Base-by-base conservation (phyloP, 441 rosid genomes). In the Flueggea neowawraea region DNA sequence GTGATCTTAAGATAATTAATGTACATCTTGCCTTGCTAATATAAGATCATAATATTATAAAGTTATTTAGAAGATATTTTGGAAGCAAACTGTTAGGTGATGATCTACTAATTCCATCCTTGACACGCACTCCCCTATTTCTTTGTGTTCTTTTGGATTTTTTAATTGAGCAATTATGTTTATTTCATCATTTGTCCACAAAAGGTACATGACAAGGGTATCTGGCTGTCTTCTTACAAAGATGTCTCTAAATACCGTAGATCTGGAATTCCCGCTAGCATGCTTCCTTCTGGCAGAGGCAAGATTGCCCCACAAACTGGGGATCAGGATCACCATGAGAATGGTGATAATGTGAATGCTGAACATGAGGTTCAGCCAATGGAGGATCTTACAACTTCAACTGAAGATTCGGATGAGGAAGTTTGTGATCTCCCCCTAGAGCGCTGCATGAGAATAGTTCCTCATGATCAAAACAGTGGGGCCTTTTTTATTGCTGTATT, bases 391-490 rank as follows among this genome's bases (percentile, higher is more conserved):
- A 17, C 61, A 54, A 64, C 64, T 67, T 68, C 69, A 16, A 60
- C 60, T 10, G 72, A 82, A 62, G 80, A 78, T 48, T 65, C 62
- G 61, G 82, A 66, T 28, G 85, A 69, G 70, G 96, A 91, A 79
- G 76, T 82, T 60, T 88, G 84, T 66, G 84, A 82, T 80, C 87
- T 88, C 48, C 95, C 95, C 15, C 82, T 95, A 51, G 95, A 91
- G 64, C 83, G 76, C 22, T 95, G 99, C 86, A 69, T 90, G 86
- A 91, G 98, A 82, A 84, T 95, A 76, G 62, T 88, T 59, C 97
- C 99, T 74, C 96, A 90, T 79, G 97, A 95, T 86, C 99, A 95
- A 78, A 95, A 91, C 78, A 77, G 88, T n/a, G 99, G 97, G 58
- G 91, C 97, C 48, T 95, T 95, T 78, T 95, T 95, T 75, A 78